These are phyloP conservation scores for Gliomastix tumulicola DNA, from an alignment of 2,329 filamentous ascomycete species.

Conservation along the genomic window DNA sequence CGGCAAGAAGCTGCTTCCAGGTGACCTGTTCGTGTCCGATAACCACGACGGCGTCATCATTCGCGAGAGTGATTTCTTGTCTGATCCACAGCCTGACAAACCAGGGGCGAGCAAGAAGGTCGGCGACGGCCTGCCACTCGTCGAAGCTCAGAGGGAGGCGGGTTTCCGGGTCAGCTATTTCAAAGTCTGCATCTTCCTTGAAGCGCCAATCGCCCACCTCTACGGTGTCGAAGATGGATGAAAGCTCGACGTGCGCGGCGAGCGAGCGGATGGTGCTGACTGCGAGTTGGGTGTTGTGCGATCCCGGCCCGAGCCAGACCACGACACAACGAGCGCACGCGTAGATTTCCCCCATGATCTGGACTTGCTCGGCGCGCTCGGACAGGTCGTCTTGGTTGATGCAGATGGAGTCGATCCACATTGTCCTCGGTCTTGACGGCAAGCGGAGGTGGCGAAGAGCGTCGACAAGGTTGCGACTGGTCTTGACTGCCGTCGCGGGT, in stretches of 20 bases:
- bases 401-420: slow-evolving; percentile 15
- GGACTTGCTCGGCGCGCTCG: slow-evolving; percentile 10
- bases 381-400: slow-evolving; percentile 12
- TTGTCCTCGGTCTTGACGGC: background rate
- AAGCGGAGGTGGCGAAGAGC: background rate
- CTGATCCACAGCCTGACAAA: background rate
- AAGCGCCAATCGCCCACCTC: too few relatives aligned
- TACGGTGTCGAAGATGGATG: too few relatives aligned
- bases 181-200: too few relatives aligned
- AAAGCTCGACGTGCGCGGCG: too few relatives aligned
- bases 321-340: slow-evolving; percentile 8
- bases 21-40: background rate
- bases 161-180: too few relatives aligned
- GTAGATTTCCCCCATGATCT: slow-evolving; percentile 13
- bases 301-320: slow-evolving; percentile 11
- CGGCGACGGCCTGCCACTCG: background rate
- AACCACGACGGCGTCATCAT: background rate
- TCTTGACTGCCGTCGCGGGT: too few relatives aligned
- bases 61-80: background rate
- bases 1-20: too few relatives aligned
- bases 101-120: background rate
- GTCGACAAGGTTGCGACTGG: background rate
- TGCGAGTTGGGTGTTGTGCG: slow-evolving; percentile 3
- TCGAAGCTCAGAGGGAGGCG: too few relatives aligned
- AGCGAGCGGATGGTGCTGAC: background rate